phyloP scores from a whole-genome alignment of 495 filamentous ascomycete genomes.

The Xylaria intraflava region DNA sequence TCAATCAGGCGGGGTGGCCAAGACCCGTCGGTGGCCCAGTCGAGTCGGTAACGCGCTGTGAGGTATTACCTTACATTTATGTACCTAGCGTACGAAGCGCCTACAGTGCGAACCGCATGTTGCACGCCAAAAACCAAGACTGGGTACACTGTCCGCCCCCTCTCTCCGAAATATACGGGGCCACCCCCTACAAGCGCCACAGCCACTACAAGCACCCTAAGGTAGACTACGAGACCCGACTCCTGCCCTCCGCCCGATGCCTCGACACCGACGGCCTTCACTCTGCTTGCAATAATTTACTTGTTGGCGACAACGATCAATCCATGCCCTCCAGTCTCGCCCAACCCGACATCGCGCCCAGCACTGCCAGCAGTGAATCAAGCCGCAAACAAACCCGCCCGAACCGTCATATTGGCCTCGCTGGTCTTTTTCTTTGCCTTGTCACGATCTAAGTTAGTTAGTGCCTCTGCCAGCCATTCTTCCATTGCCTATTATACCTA shows the following conservation, averaged over 20 bases:
- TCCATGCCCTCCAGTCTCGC: slow-evolving; percentile 1
- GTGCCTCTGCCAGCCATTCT: neutral
- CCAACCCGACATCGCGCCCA: neutral
- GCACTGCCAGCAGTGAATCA: neutral
- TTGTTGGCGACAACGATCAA: slow-evolving; percentile 5
- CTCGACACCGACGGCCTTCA: slow-evolving; percentile 8
- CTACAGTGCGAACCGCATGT: too few relatives aligned
- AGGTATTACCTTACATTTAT: too few relatives aligned
- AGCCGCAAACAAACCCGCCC: neutral
- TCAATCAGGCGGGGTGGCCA: too few relatives aligned
- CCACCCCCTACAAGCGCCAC: neutral
- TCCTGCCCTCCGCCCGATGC: slow-evolving; percentile 5
- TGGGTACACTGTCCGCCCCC: slow-evolving; percentile 5
- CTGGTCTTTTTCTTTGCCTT: slow-evolving; percentile 2
- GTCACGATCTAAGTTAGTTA: slow-evolving; percentile 1
- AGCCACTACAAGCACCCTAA: slow-evolving; percentile 2
- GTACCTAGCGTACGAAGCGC: too few relatives aligned
- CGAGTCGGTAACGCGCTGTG: too few relatives aligned
- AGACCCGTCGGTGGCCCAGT: too few relatives aligned
- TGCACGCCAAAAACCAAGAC: neutral
- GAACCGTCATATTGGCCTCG: neutral
- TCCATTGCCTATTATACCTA: slow-evolving; percentile 7
- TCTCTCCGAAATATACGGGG: slow-evolving; percentile 9
- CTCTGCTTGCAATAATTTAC: slow-evolving; percentile 5
- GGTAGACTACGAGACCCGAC: slow-evolving; percentile 2